These are phyloP conservation scores for Chrysoporthe deuterocubensis DNA, from an alignment of 2,329 filamentous ascomycete genomes.

Conservation along the genomic window DNA sequence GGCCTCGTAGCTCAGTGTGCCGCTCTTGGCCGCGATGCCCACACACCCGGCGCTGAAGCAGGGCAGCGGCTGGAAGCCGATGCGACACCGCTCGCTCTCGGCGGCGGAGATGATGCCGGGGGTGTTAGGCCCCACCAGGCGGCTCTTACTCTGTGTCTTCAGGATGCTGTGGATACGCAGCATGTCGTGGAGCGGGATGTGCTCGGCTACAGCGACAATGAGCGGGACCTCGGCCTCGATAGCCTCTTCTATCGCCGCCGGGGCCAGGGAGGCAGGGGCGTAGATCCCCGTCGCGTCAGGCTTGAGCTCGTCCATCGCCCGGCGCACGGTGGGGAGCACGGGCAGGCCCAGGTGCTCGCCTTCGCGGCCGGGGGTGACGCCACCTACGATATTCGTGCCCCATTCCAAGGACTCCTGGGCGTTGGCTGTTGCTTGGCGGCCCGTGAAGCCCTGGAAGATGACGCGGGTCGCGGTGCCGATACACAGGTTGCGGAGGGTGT, in stretches of 20 bases:
- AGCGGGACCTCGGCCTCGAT: constrained; percentile 79
- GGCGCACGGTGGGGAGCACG: constrained; percentile 69
- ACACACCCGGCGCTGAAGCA: constrained; percentile 74
- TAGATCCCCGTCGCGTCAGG: constrained; percentile 82
- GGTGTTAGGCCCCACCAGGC: constrained; percentile 80
- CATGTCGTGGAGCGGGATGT: constrained; percentile 79
- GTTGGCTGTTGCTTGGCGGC: constrained; percentile 70
- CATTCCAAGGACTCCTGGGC: constrained; percentile 76
- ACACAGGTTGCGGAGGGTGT: constrained; percentile 22
- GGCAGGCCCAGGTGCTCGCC: constrained; percentile 76
- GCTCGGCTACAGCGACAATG: constrained; percentile 79
- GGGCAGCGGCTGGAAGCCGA: constrained; percentile 77
- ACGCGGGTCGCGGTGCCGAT: constrained; percentile 27
- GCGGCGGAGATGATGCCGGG: constrained; percentile 79
- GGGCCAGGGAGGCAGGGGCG: constrained; percentile 75
- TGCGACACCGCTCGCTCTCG: constrained; percentile 66
- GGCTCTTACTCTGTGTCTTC: constrained; percentile 70
- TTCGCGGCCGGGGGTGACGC: constrained; percentile 72
- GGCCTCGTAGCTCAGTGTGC: constrained; percentile 79
- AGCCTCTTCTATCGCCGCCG: constrained; percentile 76
- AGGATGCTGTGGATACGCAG: constrained; percentile 72
- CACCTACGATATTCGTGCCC: constrained; percentile 80
- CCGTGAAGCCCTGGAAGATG: constrained; percentile 30
- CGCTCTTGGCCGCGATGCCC: constrained; percentile 80
- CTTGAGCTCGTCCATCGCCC: constrained; percentile 70